Conservation (phyloP, 768 basidiomycete genomes). For the Hypholoma fasciculare region DNA sequence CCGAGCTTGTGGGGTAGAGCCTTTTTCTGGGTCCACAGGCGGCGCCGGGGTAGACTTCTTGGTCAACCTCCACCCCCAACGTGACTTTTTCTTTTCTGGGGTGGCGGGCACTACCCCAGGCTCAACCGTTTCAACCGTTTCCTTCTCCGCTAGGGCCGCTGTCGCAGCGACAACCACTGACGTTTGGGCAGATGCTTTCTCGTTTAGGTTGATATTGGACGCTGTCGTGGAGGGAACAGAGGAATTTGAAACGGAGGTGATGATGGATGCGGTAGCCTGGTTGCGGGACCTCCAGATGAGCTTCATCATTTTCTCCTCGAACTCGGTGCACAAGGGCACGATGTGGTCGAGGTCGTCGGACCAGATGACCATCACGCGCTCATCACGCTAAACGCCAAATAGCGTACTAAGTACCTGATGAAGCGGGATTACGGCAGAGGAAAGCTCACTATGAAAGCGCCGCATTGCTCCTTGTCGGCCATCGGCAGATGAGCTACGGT, state of each 20-base stretch:
- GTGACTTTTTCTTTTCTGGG: constrained; percentile 22
- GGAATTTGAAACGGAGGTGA: constrained; percentile 38
- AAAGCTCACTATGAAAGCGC: constrained; percentile 74
- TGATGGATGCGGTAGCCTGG: constrained; percentile 34
- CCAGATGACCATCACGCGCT: constrained; percentile 83
- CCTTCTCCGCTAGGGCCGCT: constrained; percentile 31
- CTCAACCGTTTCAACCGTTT: constrained; percentile 12
- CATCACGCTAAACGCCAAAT: constrained; percentile 60
- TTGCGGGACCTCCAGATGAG: constrained; percentile 52
- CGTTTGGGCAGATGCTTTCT: constrained; percentile 41
- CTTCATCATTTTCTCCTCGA: constrained; percentile 67
- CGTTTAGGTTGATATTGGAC: constrained; percentile 57
- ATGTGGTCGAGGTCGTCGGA: constrained; percentile 80
- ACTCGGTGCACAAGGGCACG: constrained; percentile 70
- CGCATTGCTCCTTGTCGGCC: constrained; percentile 91
- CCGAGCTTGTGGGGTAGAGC: constrained; percentile 36
- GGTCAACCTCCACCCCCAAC: constrained; percentile 50
- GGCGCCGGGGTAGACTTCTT: constrained; percentile 30
- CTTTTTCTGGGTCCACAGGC: constrained; percentile 51
- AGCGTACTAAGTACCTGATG: background rate
- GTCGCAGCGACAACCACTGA: constrained; percentile 28
- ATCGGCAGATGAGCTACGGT: constrained; percentile 64
- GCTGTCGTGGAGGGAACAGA: constrained; percentile 45
- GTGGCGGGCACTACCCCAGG: constrained; percentile 12
- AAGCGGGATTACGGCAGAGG: background rate